phyloP scores from a whole-genome alignment of 805 yeast species.

The Priceomyces medius region DNA sequence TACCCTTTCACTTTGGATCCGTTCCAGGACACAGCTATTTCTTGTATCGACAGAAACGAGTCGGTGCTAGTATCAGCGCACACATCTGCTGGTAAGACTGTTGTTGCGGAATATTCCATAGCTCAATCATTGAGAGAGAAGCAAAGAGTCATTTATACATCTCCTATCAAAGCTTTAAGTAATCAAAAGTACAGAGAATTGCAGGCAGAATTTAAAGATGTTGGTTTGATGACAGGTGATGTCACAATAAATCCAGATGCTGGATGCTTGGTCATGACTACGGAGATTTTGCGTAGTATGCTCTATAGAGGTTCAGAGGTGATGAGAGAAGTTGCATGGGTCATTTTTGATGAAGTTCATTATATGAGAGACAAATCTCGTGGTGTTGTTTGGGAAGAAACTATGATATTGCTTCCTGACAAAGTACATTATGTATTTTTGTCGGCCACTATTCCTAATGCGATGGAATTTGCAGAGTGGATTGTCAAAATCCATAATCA shows the following conservation, averaged over 20 bases:
- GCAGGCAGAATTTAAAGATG: slow-evolving; percentile 91
- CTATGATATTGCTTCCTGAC: slow-evolving; percentile 91
- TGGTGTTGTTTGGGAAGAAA: slow-evolving; percentile 99
- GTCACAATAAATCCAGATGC: slow-evolving; percentile 98
- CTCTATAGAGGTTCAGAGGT: slow-evolving; percentile 95
- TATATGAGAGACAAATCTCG: slow-evolving; percentile 97
- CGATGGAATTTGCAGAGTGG: slow-evolving; percentile 99
- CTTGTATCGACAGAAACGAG: slow-evolving; percentile 92
- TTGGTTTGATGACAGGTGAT: slow-evolving; percentile 99
- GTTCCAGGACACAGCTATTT: slow-evolving; percentile 94
- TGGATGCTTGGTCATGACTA: slow-evolving; percentile 97
- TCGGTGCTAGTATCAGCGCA: slow-evolving; percentile 97
- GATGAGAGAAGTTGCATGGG: slow-evolving; percentile 99
- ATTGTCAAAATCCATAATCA: slow-evolving; percentile 91
- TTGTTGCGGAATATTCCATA: slow-evolving; percentile 95
- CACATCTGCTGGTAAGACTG: slow-evolving; percentile 96
- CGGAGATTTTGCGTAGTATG: slow-evolving; percentile 96
- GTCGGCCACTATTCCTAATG: slow-evolving; percentile 97
- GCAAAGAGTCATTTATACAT: slow-evolving; percentile 92
- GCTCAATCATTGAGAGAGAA: slow-evolving; percentile 91
- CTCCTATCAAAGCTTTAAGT: slow-evolving; percentile 92
- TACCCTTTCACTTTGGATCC: slow-evolving; percentile 95
- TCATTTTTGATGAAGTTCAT: slow-evolving; percentile 96
- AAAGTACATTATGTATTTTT: slow-evolving; percentile 91
- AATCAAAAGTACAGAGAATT: slow-evolving; percentile 93